Conservation (phyloP, 257 asterid species). For the Cordia subcordata region DNA sequence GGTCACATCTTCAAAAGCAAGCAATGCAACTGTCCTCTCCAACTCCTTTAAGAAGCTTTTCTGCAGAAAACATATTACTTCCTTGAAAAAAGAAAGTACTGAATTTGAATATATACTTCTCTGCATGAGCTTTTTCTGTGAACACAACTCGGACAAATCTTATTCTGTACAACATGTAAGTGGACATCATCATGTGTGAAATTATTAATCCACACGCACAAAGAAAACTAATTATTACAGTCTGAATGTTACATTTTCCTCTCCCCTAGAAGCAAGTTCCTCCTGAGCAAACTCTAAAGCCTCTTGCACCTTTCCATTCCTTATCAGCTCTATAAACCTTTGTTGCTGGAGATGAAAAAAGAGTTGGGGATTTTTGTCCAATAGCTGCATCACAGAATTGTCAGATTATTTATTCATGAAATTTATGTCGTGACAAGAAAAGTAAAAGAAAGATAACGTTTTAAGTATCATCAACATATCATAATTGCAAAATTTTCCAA, state of each 20-base stretch:
- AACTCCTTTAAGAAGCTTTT: slow-evolving; percentile 64
- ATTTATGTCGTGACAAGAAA: not conserved
- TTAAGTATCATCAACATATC: too few relatives aligned
- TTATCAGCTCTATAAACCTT: slow-evolving; percentile 72
- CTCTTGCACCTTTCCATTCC: slow-evolving; percentile 67
- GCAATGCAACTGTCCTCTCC: slow-evolving; percentile 74
- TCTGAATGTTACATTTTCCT: slow-evolving; percentile 59
- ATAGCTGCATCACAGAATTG: slow-evolving; percentile 48
- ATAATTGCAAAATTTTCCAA: too few relatives aligned
- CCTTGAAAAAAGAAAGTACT: not conserved
- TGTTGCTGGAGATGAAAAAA: slow-evolving; percentile 92
- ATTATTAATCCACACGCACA: not conserved
- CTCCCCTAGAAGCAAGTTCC: slow-evolving; percentile 94
- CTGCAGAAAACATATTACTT: slow-evolving; percentile 28
- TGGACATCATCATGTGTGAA: not conserved
- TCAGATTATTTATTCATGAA: not conserved
- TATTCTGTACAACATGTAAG: not conserved
- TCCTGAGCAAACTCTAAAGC: slow-evolving; percentile 93
- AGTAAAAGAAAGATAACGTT: too few relatives aligned
- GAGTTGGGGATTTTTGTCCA: slow-evolving; percentile 81
- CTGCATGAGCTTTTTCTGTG: not conserved
- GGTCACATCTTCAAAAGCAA: slow-evolving; percentile 68
- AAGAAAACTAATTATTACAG: not conserved
- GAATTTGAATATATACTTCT: not conserved
- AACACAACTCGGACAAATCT: not conserved